These are phyloP conservation scores for Podila horticola DNA, from an alignment of 192 early-diverging fungal genomes.

Conservation along the genomic window DNA sequence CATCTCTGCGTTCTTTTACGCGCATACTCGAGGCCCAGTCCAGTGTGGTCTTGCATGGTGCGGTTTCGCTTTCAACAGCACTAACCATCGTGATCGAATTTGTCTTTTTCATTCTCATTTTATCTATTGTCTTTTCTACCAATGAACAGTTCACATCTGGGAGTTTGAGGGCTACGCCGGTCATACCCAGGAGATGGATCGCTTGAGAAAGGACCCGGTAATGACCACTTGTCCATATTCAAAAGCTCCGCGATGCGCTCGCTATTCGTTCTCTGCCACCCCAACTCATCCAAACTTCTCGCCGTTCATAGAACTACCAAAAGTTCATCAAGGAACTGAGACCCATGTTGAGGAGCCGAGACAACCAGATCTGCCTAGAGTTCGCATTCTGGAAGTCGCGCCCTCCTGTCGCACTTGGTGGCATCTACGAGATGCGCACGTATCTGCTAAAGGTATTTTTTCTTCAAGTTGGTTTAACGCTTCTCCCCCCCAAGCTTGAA, in stretches of 20 bases:
- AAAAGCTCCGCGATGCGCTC: background rate
- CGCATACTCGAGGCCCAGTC: background rate
- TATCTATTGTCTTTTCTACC: background rate
- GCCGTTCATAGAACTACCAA: slow-evolving; percentile 58
- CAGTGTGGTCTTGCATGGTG: background rate
- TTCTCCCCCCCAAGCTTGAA: background rate
- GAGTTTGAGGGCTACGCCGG: slow-evolving; percentile 92
- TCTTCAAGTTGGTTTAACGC: background rate
- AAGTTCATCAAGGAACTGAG: slow-evolving; percentile 74
- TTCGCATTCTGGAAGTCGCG: slow-evolving; percentile 92
- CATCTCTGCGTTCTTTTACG: background rate
- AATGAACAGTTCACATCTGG: slow-evolving; percentile 85
- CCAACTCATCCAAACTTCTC: background rate
- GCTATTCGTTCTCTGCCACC: background rate
- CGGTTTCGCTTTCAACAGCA: background rate
- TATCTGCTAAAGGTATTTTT: slow-evolving; percentile 78
- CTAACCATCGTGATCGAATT: background rate
- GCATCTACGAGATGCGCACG: slow-evolving; percentile 92
- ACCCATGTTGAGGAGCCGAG: slow-evolving; percentile 75
- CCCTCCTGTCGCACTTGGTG: slow-evolving; percentile 77
- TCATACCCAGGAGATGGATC: slow-evolving; percentile 71
- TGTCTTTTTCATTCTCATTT: background rate
- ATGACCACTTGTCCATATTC: slow-evolving; percentile 11
- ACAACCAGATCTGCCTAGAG: slow-evolving; percentile 90
- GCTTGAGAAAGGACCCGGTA: slow-evolving; percentile 71